Evolutionary conservation across 352 stramenopile species (phyloP), one percentile per base, ranked within the genome.

Genomic region (Achlya hypogyna): DNA sequence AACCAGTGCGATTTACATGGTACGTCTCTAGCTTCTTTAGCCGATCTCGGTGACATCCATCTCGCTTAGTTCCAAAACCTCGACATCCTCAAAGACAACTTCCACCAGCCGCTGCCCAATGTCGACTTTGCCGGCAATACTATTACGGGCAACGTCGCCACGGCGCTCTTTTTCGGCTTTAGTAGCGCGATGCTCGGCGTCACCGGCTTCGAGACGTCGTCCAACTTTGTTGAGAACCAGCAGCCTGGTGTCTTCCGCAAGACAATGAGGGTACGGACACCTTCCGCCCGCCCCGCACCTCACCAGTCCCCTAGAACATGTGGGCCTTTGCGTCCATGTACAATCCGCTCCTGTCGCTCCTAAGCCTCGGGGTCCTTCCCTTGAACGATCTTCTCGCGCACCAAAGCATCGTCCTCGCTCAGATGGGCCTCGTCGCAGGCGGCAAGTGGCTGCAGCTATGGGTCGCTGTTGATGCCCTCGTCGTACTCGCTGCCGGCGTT

Each of bases 161-260:
- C 79, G 0, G 83, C 80, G 3, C 73, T 91, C 25, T 91, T 91
- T 68, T 95, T 86, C 52, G 87, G 87, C 42, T 90, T 87, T 63
- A 78, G 75, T 29, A 81, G 79, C 9, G 88, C 89, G 1, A 95
- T 97, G 84, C 75, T 97, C 25, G 90, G 90, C 51, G 91, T 97
- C 60, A 93, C 81, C 10, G 90, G 90, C 28, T 97, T 97, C 58
- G 90, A 97, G 74, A 95, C 84, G 0, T 93, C 81, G 51, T 87
- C 86, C 3, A 87, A 97, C 69, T 96, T 96, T 76, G 83, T 97
- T 12, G 88, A 97, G 71, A 82, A 94, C 74, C 88, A 96, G 71
- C 74, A 78, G 29, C 75, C 79, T 5, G 87, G 87, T 1, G 88
- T 96, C 5, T 97, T 97, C 62, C 74, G 78, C 35, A 87, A 88